Evolutionary conservation across 805 yeast genomes (phyloP), one percentile per base, ranked within the genome.

Genomic region (Metschnikowia sp.): DNA sequence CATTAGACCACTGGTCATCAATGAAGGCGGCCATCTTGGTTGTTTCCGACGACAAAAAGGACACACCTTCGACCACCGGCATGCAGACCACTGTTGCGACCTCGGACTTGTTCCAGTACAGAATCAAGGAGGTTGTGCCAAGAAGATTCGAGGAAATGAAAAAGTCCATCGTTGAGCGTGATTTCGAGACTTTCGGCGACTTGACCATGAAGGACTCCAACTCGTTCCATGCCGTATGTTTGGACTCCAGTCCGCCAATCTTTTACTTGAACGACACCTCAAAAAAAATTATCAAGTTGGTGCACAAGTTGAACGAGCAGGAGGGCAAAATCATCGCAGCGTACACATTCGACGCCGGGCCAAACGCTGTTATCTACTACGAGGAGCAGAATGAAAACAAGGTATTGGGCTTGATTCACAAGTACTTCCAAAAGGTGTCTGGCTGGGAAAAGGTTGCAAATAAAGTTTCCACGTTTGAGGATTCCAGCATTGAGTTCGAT

Each of bases 301-400:
- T 56, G 19, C 95, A 94, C 66, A 71, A 76, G 46, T 80, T 94
- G 64, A 94, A 94, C 63, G 83, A 77, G 54, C 55, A 65, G 4
- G 83, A 79, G 32, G 88, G 86, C 44, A 74, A 78, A 60, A 77
- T 78, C 10, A 77, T 92, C 46, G 99, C 96, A 10, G 98, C 98
- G 34, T 94, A 94, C 69, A 94, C 99, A 1, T 94, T 86, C 62
- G 99, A 94, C 68, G 99, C 99, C 31, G 99, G 99, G 63, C 99
- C 99, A 68, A 94, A 94, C 69, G 96, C 97, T 18, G 99, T 94
- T 39, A 79, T 94, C 51, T 94, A 94, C 72, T 94, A 94, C 64
- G 82, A 84, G 63, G 78, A 78, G 55, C 75, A 82, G 60, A 80
- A 92, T 68, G 96, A 90, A 68, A 58, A 69, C n/a, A 75, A 73